Percentiles rank a stretch among this genome's conserved stretches.
These are phyloP conservation scores for Rhodocollybia butyracea DNA, from an alignment of 768 basidiomycete species.

Conservation along the genomic window DNA sequence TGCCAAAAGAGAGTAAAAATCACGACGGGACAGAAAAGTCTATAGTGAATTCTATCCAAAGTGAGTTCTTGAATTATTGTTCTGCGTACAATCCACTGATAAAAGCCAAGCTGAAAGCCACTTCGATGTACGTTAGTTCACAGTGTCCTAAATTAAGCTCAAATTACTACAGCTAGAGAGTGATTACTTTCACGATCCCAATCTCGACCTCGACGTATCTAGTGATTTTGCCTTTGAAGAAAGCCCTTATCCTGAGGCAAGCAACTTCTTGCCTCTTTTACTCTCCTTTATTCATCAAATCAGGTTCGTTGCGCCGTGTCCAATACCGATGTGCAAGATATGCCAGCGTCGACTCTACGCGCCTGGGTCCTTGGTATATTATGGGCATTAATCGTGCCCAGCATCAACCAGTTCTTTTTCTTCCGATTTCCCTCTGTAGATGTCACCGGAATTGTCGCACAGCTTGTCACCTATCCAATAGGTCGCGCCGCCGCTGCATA, in stretches of 20 bases:
- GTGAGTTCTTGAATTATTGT: neutral
- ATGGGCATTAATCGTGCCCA: constrained; percentile 61
- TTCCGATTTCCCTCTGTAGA: constrained; percentile 66
- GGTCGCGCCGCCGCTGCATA: constrained; percentile 66
- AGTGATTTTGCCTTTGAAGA: constrained; percentile 33
- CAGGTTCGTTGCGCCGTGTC: constrained; percentile 68
- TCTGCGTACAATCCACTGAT: neutral
- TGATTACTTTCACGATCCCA: constrained; percentile 31
- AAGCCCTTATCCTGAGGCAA: constrained; percentile 73
- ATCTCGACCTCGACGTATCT: constrained; percentile 23
- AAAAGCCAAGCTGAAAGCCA: neutral
- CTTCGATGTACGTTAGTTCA: neutral
- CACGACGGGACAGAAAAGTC: neutral
- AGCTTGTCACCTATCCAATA: constrained; percentile 66
- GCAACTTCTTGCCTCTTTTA: neutral
- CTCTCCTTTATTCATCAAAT: neutral
- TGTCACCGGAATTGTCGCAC: constrained; percentile 66
- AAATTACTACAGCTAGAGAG: neutral
- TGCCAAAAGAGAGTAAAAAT: neutral
- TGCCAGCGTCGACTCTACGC: constrained; percentile 58
- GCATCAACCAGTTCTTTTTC: constrained; percentile 78
- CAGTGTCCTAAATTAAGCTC: neutral
- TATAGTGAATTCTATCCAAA: neutral
- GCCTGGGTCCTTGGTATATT: constrained; percentile 56
- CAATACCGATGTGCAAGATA: constrained; percentile 65